These are phyloP conservation scores for Brachypodium distachyon DNA, from an alignment of 202 grass and related monocot genomes.

Conservation along the genomic window DNA sequence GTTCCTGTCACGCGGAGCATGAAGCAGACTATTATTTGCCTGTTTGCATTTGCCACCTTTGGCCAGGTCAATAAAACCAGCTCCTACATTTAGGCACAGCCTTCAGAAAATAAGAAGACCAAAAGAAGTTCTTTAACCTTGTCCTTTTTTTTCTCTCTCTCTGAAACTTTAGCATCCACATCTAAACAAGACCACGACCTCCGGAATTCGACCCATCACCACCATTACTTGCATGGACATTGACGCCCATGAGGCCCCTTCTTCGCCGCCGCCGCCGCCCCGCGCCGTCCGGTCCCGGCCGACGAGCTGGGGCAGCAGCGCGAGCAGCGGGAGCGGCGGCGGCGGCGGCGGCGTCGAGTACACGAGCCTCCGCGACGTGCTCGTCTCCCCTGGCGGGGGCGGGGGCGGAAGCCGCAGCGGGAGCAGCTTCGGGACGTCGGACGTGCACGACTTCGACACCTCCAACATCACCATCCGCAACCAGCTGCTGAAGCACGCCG, in stretches of 20 bases:
- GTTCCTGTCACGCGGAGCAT: background rate
- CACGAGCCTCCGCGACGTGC: constrained; percentile 66
- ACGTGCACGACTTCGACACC: constrained; percentile 28
- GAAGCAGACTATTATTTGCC: background rate
- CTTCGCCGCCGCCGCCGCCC: background rate
- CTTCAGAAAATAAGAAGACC: constrained; percentile 1
- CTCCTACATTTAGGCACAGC: constrained; percentile 14
- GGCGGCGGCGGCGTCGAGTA: constrained; percentile 32
- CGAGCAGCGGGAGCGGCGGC: constrained; percentile 1
- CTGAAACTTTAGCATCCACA: constrained; percentile 1
- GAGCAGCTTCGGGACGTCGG: background rate
- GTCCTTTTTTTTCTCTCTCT: background rate
- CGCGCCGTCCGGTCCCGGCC: constrained; percentile 20
- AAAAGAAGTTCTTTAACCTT: background rate
- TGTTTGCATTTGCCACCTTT: background rate
- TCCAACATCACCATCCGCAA: constrained; percentile 66
- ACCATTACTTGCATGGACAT: too few species aligned
- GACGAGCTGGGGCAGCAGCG: constrained; percentile 14
- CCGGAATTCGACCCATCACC: too few species aligned
- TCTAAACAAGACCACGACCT: too few species aligned
- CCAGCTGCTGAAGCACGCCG: constrained; percentile 62
- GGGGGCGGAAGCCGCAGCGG: background rate
- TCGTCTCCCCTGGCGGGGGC: too few species aligned
- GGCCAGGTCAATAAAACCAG: background rate
- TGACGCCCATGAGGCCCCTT: constrained; percentile 22